Conservation (phyloP, 1,284 basidiomycete genomes). For the Termitomyces sp. region DNA sequence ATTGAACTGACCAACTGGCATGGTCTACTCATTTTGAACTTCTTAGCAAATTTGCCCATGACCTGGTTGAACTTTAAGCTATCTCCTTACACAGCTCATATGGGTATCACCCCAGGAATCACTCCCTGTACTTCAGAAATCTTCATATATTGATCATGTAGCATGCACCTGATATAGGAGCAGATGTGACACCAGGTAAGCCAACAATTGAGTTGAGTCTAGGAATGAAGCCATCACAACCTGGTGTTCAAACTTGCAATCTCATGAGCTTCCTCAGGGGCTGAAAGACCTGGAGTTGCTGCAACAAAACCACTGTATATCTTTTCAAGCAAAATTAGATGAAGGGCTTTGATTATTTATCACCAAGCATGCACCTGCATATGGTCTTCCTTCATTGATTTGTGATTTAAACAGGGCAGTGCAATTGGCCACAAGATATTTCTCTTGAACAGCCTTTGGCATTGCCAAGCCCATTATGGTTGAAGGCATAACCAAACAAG, state of each 20-base stretch:
- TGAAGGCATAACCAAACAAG: neutral
- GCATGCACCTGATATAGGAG: too few species aligned
- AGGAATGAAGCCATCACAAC: too few species aligned
- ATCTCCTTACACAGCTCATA: conserved; percentile 18
- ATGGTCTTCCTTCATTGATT: neutral
- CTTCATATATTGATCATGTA: too few species aligned
- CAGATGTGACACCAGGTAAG: too few species aligned
- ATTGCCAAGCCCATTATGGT: neutral
- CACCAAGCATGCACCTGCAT: neutral
- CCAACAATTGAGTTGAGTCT: too few species aligned
- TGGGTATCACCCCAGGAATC: conserved; percentile 22
- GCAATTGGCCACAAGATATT: neutral
- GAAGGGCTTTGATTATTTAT: neutral
- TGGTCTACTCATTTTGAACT: conserved; percentile 23
- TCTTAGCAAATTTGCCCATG: conserved; percentile 13
- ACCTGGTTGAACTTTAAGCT: conserved; percentile 24
- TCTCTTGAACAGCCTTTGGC: neutral
- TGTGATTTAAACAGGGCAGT: neutral
- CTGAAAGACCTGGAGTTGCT: neutral
- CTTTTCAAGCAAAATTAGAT: neutral
- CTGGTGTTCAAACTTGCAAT: conserved; percentile 26
- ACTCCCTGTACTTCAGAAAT: too few species aligned
- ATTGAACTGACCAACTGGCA: conserved; percentile 25
- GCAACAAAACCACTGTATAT: neutral
- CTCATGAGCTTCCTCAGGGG: conserved; percentile 13